Evolutionary conservation across 495 filamentous ascomycete species (phyloP), one percentile per base, ranked within the genome.

Genomic region (Penicillium waksmanii): DNA sequence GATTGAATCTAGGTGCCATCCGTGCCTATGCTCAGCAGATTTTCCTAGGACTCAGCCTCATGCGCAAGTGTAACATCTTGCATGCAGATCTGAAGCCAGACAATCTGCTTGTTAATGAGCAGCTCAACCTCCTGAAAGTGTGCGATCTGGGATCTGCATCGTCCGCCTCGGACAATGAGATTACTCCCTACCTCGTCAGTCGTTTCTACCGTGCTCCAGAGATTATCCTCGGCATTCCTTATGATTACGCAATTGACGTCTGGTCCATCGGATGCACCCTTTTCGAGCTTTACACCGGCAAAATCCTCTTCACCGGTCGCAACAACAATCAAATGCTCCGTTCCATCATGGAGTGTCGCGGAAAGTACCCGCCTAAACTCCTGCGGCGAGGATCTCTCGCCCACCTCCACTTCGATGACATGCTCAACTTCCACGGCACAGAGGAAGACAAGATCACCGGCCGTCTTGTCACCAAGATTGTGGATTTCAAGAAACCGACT

Each of bases 261-360:
- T 98, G 95, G 95, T 93, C 93, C 12, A 90, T 97, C 63, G 95
- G 95, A 15, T 98, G 96, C 75, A 98, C 95, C 21, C 78, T 98
- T 25, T 98, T 94, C 73, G 95, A 98, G 74, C 81, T 98, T 31
- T 97, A 93, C 80, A 97, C 96, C 0, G 94, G 96, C 58, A 96
- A 97, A 74, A 97, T 98, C 58, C 81, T 98, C 43, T 98, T 98
- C 76, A 91, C 89, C 2, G 95, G 96, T 47, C 87, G 89, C 55
- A 93, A 90, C 77, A 98, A 98, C 80, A 98, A 98, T 69, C 92
- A 96, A 72, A 98, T 98, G 95, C 83, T 98, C 13, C 87, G 89
- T 55, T 88, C 90, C 13, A 95, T 98, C 65, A 95, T 96, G 88
- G 96, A 98, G 69, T 94, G 93, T 65, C 88, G 96, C 42, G 95